phyloP scores from a whole-genome alignment of 441 rosid species.

The Breynia disticha region DNA sequence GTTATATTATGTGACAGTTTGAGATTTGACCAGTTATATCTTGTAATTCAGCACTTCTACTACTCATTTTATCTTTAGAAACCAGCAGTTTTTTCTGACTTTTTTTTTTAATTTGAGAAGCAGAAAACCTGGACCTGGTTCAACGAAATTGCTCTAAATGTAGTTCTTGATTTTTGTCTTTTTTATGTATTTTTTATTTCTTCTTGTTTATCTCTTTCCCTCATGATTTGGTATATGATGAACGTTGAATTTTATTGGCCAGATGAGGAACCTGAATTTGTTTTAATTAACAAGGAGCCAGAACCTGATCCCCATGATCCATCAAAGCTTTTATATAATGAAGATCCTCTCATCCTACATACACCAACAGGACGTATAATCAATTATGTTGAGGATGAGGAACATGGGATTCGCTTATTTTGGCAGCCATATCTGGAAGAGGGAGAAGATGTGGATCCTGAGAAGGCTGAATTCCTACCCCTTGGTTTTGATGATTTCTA shows the following conservation, averaged over 20 bases:
- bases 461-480: conserved; percentile 60
- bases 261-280: conserved; percentile 72
- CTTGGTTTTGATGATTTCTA: conserved; percentile 81
- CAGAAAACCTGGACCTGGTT: too few species aligned
- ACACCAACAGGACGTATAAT: conserved; percentile 68
- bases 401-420: conserved; percentile 66
- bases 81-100: too few species aligned
- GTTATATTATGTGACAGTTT: too few species aligned
- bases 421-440: conserved; percentile 75
- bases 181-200: not conserved
- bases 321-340: conserved; percentile 50
- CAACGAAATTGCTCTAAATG: too few species aligned
- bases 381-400: conserved; percentile 69
- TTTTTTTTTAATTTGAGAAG: too few species aligned
- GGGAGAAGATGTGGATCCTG: conserved; percentile 58
- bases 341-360: conserved; percentile 75
- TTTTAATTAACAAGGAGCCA: conserved; percentile 65
- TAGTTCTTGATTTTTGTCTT: not conserved
- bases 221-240: conserved; percentile 5
- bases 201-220: not conserved
- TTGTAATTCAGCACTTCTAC: too few species aligned
- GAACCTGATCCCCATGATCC: conserved; percentile 86
- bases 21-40: too few species aligned
- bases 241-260: conserved; percentile 23
- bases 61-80: too few species aligned